Evolutionary conservation across 306 rosid species (phyloP), one percentile per base, ranked within the genome.

Genomic region (Sesbania bispinosa): DNA sequence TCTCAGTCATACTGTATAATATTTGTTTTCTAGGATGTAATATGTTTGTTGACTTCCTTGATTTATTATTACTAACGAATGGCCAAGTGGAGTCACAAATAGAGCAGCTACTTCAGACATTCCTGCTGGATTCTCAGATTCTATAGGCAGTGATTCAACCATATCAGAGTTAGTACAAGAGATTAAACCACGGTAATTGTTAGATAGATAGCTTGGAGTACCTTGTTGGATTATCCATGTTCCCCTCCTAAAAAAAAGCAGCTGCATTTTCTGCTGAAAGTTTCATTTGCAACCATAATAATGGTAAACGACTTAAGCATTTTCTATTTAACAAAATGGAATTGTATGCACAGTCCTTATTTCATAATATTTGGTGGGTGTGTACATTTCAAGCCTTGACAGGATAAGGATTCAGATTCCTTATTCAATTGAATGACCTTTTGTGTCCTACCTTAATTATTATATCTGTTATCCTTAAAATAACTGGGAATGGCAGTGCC

Each of bases 121-220:
- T 78, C 91, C 97, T 55, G 71, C 86, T 18, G 93, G 86, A 75
- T 54, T 84, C 52, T 87, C 84, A 2, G 97, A 94, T 62, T 68
- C 80, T 15, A 35, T 18, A 7, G 93, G 91, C 62, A 80, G 83
- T 41, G 93, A 94, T 80, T 61, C 95, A 24, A 83, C 76, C 47
- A 58, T 87, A 63, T 80, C 96, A 43, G 99, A 94, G 80, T 79
- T 89, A 78, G 96, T 84, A 74, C 84, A 86, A 15, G 99, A 91
- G 85, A 89, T 94, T 66, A 94, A 91, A 77, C 99, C 97, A 14
- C 97, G 99, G 99, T 94, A 79, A 77, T 43, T 83, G 75, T 62
- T 51, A 33, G 8, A 57, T 69, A 60, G 46, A 64, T 54, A 18
- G 14, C 50, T 75, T 7, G n/a, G 36, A 43, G 33, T 24, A 1